Percentiles rank a stretch among this genome's conserved stretches.
Evolutionary conservation across 1,284 basidiomycete species (phyloP).

Genomic region (Sporisorium reilianum): DNA sequence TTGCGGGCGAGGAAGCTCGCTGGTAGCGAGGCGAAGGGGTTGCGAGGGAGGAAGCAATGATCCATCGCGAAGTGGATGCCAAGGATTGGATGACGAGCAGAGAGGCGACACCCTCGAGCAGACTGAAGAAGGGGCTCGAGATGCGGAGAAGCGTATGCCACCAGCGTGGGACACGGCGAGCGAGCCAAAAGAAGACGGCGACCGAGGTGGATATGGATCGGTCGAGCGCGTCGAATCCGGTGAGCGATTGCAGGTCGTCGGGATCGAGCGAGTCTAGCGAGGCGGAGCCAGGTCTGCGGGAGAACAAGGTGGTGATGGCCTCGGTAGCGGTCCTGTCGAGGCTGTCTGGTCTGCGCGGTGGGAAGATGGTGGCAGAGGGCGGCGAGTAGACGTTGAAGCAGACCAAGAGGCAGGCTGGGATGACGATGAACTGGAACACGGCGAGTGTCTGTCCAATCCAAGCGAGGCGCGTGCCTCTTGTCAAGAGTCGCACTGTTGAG

Average conservation of each 20-base stretch:
- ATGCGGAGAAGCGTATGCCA: constrained; percentile 64
- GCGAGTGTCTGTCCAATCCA: constrained; percentile 60
- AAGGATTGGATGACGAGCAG: constrained; percentile 66
- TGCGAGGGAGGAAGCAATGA: constrained; percentile 75
- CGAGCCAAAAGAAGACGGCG: constrained; percentile 54
- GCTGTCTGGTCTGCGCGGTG: constrained; percentile 25
- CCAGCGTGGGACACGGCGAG: constrained; percentile 57
- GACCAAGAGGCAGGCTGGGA: constrained; percentile 62
- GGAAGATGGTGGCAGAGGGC: constrained; percentile 51
- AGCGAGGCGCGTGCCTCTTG: constrained; percentile 48
- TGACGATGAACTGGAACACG: constrained; percentile 63
- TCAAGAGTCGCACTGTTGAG: constrained; percentile 59
- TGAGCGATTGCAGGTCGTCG: constrained; percentile 28
- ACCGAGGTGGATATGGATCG: constrained; percentile 29
- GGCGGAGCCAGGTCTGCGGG: constrained; percentile 1
- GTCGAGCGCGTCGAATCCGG: constrained; percentile 29
- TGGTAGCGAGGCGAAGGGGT: constrained; percentile 80
- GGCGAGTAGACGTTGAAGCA: constrained; percentile 67
- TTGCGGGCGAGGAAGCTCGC: constrained; percentile 71
- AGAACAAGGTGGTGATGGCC: constrained; percentile 36
- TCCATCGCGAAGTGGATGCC: constrained; percentile 60
- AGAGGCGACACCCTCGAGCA: constrained; percentile 67
- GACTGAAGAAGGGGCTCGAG: constrained; percentile 63
- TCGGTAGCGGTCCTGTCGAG: constrained; percentile 29
- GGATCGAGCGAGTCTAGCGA: constrained; percentile 3